Conservation (phyloP, 768 basidiomycete species). For the Dentipellis sp. region DNA sequence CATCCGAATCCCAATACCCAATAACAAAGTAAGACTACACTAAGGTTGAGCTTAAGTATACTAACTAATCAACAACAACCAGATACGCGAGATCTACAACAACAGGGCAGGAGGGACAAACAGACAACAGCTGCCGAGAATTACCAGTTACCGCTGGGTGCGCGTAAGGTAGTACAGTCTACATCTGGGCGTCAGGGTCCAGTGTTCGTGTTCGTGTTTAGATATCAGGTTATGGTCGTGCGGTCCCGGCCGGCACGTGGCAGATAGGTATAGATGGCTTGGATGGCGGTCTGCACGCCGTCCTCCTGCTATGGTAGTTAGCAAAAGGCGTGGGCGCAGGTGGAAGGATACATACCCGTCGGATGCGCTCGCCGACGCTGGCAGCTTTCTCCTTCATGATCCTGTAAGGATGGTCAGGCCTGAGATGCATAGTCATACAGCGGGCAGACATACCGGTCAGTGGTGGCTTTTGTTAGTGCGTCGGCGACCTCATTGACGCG, state of each 20-base stretch:
- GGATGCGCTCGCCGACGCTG: slow-evolving; percentile 34
- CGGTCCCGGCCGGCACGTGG: slow-evolving; percentile 24
- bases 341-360: slow-evolving; percentile 20
- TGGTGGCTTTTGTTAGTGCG: slow-evolving; percentile 49
- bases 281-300: slow-evolving; percentile 49
- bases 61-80: too few relatives aligned
- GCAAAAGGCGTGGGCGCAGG: not conserved
- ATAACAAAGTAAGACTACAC: too few relatives aligned
- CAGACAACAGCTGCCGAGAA: too few relatives aligned
- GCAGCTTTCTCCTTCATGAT: slow-evolving; percentile 56
- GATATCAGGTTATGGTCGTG: not conserved
- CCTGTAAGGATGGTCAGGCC: slow-evolving; percentile 17
- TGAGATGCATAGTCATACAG: not conserved
- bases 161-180: too few relatives aligned
- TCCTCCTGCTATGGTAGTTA: slow-evolving; percentile 31
- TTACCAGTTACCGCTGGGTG: too few relatives aligned
- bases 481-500: slow-evolving; percentile 38
- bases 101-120: too few relatives aligned
- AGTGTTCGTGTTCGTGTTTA: too few relatives aligned
- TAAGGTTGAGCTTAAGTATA: too few relatives aligned
- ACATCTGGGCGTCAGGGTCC: too few relatives aligned
- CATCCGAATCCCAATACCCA: too few relatives aligned
- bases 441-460: slow-evolving; percentile 30
- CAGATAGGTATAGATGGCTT: slow-evolving; percentile 46
- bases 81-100: too few relatives aligned